A percentile compares a stretch with the other conserved stretches of the same genome.
Conservation (phyloP, 257 asterid species). For the Ilex aquifolium region DNA sequence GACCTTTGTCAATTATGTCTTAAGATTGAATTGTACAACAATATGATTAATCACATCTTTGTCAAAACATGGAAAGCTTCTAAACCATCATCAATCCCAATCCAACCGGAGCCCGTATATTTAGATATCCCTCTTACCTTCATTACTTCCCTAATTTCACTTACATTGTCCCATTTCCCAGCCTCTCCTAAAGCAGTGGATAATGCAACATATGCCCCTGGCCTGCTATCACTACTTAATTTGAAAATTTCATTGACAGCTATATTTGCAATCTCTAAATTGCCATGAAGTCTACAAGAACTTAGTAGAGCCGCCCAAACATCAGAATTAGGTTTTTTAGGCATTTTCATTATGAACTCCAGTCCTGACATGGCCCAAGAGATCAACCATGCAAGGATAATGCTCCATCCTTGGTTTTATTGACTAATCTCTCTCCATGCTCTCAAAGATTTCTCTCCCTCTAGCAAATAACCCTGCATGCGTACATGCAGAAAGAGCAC, state of each 20-base stretch:
- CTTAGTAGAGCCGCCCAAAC: slow-evolving; percentile 91
- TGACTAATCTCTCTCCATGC: slow-evolving; percentile 47
- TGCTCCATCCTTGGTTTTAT: slow-evolving; percentile 93
- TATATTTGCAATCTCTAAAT: slow-evolving; percentile 69
- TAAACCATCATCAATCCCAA: slow-evolving; percentile 53
- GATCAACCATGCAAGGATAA: slow-evolving; percentile 83
- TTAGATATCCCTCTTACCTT: slow-evolving; percentile 67
- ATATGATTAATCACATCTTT: not conserved
- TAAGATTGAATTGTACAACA: too few relatives aligned
- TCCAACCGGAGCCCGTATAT: slow-evolving; percentile 90
- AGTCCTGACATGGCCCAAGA: slow-evolving; percentile 82
- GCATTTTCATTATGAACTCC: slow-evolving; percentile 56
- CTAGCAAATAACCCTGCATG: slow-evolving; percentile 67
- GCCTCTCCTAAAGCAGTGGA: slow-evolving; percentile 83
- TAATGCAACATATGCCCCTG: slow-evolving; percentile 82
- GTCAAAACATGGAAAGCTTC: slow-evolving; percentile 70
- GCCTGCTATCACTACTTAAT: slow-evolving; percentile 35
- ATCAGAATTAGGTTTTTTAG: slow-evolving; percentile 66
- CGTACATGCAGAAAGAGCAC: slow-evolving; percentile 78
- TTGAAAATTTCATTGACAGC: slow-evolving; percentile 77
- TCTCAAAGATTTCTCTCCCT: slow-evolving; percentile 58
- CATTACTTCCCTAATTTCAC: slow-evolving; percentile 77
- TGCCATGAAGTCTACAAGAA: slow-evolving; percentile 68
- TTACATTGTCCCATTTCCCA: slow-evolving; percentile 83
- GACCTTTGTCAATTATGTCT: too few relatives aligned